Base-by-base conservation (phyloP, 331 rosid genomes). In the Quercus phellos region DNA sequence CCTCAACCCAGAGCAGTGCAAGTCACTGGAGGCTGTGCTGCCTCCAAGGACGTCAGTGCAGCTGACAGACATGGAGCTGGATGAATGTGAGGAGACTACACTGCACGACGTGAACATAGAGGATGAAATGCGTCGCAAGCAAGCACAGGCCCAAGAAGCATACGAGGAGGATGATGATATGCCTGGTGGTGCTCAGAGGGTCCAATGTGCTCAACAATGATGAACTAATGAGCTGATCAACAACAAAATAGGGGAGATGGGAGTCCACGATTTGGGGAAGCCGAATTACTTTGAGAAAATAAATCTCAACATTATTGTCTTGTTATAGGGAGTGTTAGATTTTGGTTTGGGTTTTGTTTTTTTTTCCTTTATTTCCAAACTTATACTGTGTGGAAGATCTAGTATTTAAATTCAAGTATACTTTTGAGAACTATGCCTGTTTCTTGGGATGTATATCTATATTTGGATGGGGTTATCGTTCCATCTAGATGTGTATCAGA, bases 81-180 rank as follows among this genome's bases (percentile, higher is more conserved):
- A 94, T 2, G 98, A 94, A 80, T 94, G 98, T 10, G 98, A 94
- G 84, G 98, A 94, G 85, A 94, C 97, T 0, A 91, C 97, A 38
- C 89, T 91, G 42, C 89, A 91, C 9, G 94, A 90, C 78, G 98
- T 94, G 21, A 90, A 91, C 81, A 87, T 94, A 11, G 93, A 90
- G 72, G 97, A 94, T 55, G 97, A 93, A 84, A 30, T 78, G 81
- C 85, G 96, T 80, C 83, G 97, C 89, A 93, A 79, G 85, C 89
- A 85, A 55, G 83, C 88, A 24, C 91, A 82, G 74, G 63, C 75
- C 51, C 88, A 82, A 0, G 98, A 93, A 78, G 96, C 96, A 4
- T 91, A 93, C 0, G 97, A 91, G 0, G 98, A 94, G 51, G 98
- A 90, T 0, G 97, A 90, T 0, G 97, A 91, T 1, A 81, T 89